Conservation (phyloP, 108 stramenopile species). For the Skeletonema costatum region DNA sequence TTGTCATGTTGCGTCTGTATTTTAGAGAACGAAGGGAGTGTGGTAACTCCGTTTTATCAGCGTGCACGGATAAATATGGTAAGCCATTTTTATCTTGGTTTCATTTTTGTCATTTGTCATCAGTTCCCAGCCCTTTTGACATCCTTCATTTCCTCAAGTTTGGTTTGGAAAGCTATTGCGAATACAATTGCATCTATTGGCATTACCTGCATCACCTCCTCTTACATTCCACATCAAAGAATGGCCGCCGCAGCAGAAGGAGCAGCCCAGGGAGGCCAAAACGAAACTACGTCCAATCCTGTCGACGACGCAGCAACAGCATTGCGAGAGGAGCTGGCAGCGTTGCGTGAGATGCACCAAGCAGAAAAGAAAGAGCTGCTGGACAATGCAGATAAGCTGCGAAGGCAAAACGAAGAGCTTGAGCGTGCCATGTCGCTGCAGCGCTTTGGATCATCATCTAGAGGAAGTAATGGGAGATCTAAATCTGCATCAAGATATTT, state of each 20-base stretch:
- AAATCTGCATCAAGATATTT: slow-evolving; percentile 8
- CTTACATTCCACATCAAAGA: too few relatives aligned
- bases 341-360: slow-evolving; percentile 45
- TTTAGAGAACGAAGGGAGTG: too few relatives aligned
- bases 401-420: slow-evolving; percentile 40
- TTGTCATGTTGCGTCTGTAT: too few relatives aligned
- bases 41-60: too few relatives aligned
- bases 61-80: too few relatives aligned
- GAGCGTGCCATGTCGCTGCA: slow-evolving; percentile 27
- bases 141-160: too few relatives aligned
- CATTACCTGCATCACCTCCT: too few relatives aligned
- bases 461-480: slow-evolving; percentile 12
- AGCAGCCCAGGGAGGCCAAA: slow-evolving; percentile 17
- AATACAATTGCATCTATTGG: too few relatives aligned
- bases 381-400: slow-evolving; percentile 24
- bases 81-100: too few relatives aligned
- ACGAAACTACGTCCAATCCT: background rate
- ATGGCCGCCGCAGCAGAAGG: background rate
- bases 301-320: slow-evolving; percentile 22
- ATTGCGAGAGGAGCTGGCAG: slow-evolving; percentile 30
- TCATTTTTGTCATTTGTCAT: too few relatives aligned
- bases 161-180: too few relatives aligned
- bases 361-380: slow-evolving; percentile 36
- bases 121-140: too few relatives aligned
- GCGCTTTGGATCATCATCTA: background rate